These are phyloP conservation scores for Nakazawaea wickerhamii DNA, from an alignment of 805 yeast genomes.

Conservation along the genomic window DNA sequence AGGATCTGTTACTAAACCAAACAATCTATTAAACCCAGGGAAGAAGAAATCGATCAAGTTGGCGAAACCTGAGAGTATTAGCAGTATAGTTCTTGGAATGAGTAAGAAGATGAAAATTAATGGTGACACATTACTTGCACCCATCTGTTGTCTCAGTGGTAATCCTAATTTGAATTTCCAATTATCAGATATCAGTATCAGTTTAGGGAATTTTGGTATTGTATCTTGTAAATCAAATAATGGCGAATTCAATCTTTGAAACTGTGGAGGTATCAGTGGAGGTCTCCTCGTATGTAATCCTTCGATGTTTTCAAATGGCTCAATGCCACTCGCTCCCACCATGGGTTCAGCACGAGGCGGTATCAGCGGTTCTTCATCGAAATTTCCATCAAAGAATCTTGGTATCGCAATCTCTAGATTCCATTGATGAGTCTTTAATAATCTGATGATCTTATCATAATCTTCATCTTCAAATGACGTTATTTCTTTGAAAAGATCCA, in stretches of 20 bases:
- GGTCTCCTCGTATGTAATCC: conserved; percentile 9
- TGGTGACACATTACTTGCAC: conserved; percentile 21
- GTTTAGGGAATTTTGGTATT: conserved; percentile 30
- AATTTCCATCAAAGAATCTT: conserved; percentile 54
- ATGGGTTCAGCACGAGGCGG: background rate
- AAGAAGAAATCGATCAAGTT: conserved; percentile 28
- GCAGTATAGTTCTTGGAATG: conserved; percentile 47
- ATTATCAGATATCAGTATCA: conserved; percentile 27
- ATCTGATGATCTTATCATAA: conserved; percentile 37
- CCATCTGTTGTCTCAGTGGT: conserved; percentile 1
- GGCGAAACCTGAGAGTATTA: conserved; percentile 34
- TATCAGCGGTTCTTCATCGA: conserved; percentile 20
- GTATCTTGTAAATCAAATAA: conserved; percentile 20
- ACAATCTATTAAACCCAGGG: conserved; percentile 26
- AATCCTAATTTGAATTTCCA: conserved; percentile 32
- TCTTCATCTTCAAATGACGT: conserved; percentile 45
- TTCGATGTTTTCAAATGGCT: background rate
- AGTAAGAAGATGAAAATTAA: conserved; percentile 47
- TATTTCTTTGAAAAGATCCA: conserved; percentile 45
- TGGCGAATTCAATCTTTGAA: conserved; percentile 16
- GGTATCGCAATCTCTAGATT: conserved; percentile 57
- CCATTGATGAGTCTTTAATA: conserved; percentile 51
- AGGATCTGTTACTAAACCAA: conserved; percentile 25
- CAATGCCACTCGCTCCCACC: conserved; percentile 5
- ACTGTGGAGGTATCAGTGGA: conserved; percentile 10